Evolutionary conservation across 495 filamentous ascomycete species (phyloP), one percentile per base, ranked within the genome.

Genomic region (Haplographium delicatum): DNA sequence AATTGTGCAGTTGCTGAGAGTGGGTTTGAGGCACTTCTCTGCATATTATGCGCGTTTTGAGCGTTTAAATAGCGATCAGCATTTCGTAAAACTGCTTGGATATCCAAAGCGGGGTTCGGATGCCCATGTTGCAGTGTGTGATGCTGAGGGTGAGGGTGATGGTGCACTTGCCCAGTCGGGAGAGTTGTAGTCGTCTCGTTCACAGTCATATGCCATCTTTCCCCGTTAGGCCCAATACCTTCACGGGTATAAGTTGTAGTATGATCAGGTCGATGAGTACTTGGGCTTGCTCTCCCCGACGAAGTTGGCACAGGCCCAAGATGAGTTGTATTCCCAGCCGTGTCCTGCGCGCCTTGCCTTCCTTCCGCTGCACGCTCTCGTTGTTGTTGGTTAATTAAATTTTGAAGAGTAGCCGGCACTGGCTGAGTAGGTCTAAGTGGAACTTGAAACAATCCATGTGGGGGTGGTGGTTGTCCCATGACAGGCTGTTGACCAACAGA

Each of bases 41-140:
- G 68, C 71, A 76, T 75, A 19, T 70, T 71, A 54, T 67, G 67
- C 58, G 71, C 68, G n/a, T 54, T 53, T 27, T 67, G 68, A 3
- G 51, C 59, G n/a, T 67, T 60, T 15, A 51, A 30, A 13, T 43
- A 46, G 38, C 57, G 48, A 47, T 75, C 73, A 15, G 66, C 67
- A 38, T 65, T 58, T 24, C 69, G 66, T 4, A 75, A 46, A 7
- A 68, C 64, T 48, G 67, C 68, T 25, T 70, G 70, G 18, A 58
- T 51, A 26, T 63, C 58, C 26, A 55, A 43, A 11, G 58, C 54
- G 37, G 51, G 57, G 26, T 63, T 54, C 10, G 42, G 22, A 30
- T 37, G 33, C 30, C 26, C 39, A 7, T 28, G 19, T 40, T 37
- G 31, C n/a, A 19, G 33, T 20, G 44, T 38, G 44, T 44, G 53